Evolutionary conservation across 805 yeast genomes (phyloP).

Genomic region (Wickerhamiella australiensis): DNA sequence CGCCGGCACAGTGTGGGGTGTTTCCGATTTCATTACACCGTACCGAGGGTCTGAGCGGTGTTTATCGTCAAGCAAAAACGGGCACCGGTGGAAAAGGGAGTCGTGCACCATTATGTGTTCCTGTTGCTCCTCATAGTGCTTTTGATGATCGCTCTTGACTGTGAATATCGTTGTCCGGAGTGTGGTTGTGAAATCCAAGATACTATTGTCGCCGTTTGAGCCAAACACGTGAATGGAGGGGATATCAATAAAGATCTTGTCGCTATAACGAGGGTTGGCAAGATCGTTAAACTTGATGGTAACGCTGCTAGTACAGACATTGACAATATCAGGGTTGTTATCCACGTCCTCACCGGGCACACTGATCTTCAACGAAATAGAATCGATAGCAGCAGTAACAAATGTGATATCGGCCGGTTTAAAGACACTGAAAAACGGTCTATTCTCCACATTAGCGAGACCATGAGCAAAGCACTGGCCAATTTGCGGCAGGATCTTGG

Average conservation of each 20-base stretch:
- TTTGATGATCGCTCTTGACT: conserved; percentile 38
- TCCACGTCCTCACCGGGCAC: too few relatives aligned
- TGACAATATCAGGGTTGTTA: too few relatives aligned
- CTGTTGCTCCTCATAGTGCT: conserved; percentile 44
- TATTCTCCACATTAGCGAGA: conserved; percentile 63
- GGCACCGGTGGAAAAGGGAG: conserved; percentile 68
- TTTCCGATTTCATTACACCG: neutral
- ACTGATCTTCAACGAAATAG: conserved; percentile 33
- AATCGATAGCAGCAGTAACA: conserved; percentile 44
- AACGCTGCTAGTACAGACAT: conserved; percentile 23
- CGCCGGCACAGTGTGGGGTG: conserved; percentile 33
- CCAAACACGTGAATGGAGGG: conserved; percentile 34
- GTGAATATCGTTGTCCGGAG: conserved; percentile 47
- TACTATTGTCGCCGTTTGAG: conserved; percentile 16
- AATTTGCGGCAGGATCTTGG: conserved; percentile 30
- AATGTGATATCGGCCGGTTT: conserved; percentile 57
- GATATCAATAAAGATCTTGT: conserved; percentile 38
- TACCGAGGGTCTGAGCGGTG: conserved; percentile 31
- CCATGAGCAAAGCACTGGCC: conserved; percentile 46
- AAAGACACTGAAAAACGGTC: conserved; percentile 45
- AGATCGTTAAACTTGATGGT: conserved; percentile 49
- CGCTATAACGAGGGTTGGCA: conserved; percentile 53
- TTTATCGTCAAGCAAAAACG: conserved; percentile 51
- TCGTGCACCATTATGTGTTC: conserved; percentile 59
- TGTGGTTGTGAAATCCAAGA: conserved; percentile 39